Conservation (phyloP, 768 basidiomycete genomes). For the Cyathus striatus region DNA sequence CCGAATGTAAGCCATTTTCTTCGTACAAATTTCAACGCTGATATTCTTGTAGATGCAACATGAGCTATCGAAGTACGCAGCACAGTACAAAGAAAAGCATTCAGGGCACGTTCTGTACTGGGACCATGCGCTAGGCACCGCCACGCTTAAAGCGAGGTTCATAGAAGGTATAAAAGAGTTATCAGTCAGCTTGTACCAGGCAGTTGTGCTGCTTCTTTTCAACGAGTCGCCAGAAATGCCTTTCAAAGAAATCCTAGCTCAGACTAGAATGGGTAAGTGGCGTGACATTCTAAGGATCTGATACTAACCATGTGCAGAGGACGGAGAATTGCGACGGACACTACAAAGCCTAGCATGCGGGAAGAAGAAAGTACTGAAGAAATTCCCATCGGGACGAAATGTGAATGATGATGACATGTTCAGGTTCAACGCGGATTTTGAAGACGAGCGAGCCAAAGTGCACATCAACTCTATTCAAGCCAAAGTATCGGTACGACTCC, state of each 20-base stretch:
- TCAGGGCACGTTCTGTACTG: conserved; percentile 73
- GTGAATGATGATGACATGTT: conserved; percentile 76
- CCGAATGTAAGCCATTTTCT: conserved; percentile 34
- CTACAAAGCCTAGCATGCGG: conserved; percentile 92
- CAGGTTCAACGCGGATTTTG: conserved; percentile 77
- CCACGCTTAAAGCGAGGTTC: conserved; percentile 70
- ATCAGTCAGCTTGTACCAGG: conserved; percentile 87
- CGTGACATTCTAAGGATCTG: conserved; percentile 1
- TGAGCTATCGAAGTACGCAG: conserved; percentile 55
- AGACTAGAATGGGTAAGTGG: conserved; percentile 67
- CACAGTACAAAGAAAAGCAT: conserved; percentile 79
- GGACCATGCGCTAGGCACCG: conserved; percentile 85
- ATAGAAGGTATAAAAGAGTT: conserved; percentile 73
- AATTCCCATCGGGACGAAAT: conserved; percentile 73
- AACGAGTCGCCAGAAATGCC: conserved; percentile 58
- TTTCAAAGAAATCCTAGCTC: conserved; percentile 62
- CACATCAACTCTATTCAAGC: conserved; percentile 96
- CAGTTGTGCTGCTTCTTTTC: conserved; percentile 81
- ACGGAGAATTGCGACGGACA: conserved; percentile 70
- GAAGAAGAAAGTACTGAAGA: conserved; percentile 82
- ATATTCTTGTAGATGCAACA: conserved; percentile 56
- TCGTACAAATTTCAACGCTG: conserved; percentile 6
- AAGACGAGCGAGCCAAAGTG: conserved; percentile 70
- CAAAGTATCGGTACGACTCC: conserved; percentile 72
- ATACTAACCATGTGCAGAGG: conserved; percentile 37